These are phyloP conservation scores for Suillus alpinus DNA, from an alignment of 768 basidiomycete genomes.

Conservation along the genomic window DNA sequence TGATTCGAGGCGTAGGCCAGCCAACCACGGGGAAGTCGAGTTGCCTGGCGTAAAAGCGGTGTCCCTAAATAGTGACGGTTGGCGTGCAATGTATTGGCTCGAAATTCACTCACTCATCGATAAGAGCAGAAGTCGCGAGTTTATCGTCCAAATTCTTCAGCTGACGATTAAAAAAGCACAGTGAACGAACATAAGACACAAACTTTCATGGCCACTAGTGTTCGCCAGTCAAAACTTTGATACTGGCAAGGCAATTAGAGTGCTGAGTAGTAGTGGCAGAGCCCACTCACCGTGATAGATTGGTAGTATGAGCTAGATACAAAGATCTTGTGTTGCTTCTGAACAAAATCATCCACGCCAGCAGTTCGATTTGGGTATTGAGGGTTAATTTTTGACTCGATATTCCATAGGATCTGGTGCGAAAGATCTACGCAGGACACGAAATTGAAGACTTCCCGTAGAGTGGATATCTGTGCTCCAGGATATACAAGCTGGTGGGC, in stretches of 20 bases:
- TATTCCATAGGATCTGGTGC: slow-evolving; percentile 65
- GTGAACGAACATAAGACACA: not conserved
- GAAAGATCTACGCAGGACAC: slow-evolving; percentile 68
- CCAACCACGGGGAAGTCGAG: slow-evolving; percentile 62
- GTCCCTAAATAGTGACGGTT: slow-evolving; percentile 25
- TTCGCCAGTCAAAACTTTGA: slow-evolving; percentile 84
- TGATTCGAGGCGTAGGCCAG: slow-evolving; percentile 57
- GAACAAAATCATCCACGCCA: slow-evolving; percentile 58
- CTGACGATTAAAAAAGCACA: slow-evolving; percentile 1
- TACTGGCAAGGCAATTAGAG: slow-evolving; percentile 41
- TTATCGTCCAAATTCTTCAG: slow-evolving; percentile 47
- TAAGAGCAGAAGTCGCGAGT: slow-evolving; percentile 61
- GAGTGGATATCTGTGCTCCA: slow-evolving; percentile 67
- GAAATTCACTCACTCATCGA: slow-evolving; percentile 49
- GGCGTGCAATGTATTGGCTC: slow-evolving; percentile 1
- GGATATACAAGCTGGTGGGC: slow-evolving; percentile 66
- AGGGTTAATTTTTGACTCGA: slow-evolving; percentile 75
- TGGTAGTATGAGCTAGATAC: slow-evolving; percentile 54
- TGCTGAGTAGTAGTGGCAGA: not conserved
- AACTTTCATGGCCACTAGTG: slow-evolving; percentile 70
- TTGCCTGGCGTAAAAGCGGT: slow-evolving; percentile 41
- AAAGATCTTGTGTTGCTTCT: slow-evolving; percentile 58
- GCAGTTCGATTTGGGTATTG: slow-evolving; percentile 49
- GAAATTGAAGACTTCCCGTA: slow-evolving; percentile 74
- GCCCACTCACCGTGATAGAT: slow-evolving; percentile 55